phyloP scores from a whole-genome alignment of 305 asterid species.

The Rubia peregrina region DNA sequence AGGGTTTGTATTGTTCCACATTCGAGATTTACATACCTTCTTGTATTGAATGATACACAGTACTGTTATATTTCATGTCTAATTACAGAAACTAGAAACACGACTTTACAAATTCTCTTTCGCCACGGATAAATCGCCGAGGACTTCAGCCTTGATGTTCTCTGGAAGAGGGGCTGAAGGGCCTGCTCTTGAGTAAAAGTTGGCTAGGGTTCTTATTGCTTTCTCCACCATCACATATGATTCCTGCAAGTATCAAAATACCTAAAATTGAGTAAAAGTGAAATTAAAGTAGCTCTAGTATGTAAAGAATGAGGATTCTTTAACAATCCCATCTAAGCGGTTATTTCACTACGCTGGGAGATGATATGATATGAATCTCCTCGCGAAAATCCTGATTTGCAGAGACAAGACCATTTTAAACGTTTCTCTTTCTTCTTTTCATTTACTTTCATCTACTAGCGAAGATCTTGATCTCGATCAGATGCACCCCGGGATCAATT shows the following conservation, averaged over 20 bases:
- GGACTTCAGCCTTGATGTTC: conserved; percentile 53
- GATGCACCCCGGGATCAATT: too few relatives aligned
- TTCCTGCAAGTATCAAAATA: conserved; percentile 41
- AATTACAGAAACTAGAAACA: neutral
- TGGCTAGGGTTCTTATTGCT: conserved; percentile 70
- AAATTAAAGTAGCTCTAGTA: neutral
- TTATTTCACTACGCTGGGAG: neutral
- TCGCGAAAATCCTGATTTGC: too few relatives aligned
- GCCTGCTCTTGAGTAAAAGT: conserved; percentile 80
- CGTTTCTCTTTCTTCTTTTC: too few relatives aligned
- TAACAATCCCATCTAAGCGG: neutral
- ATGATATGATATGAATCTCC: too few relatives aligned
- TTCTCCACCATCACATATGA: conserved; percentile 78
- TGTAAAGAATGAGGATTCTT: neutral
- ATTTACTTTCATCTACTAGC: neutral
- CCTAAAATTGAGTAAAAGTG: neutral
- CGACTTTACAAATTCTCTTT: conserved; percentile 45
- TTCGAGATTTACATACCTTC: neutral
- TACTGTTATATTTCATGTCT: neutral
- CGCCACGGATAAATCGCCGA: conserved; percentile 49
- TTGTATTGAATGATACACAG: neutral
- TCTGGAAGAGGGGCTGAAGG: conserved; percentile 78
- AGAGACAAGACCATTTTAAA: too few relatives aligned
- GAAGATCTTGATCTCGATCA: too few relatives aligned
- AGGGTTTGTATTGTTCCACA: neutral